Conservation (phyloP, 805 yeast species). For the Candida xiaguanensis region DNA sequence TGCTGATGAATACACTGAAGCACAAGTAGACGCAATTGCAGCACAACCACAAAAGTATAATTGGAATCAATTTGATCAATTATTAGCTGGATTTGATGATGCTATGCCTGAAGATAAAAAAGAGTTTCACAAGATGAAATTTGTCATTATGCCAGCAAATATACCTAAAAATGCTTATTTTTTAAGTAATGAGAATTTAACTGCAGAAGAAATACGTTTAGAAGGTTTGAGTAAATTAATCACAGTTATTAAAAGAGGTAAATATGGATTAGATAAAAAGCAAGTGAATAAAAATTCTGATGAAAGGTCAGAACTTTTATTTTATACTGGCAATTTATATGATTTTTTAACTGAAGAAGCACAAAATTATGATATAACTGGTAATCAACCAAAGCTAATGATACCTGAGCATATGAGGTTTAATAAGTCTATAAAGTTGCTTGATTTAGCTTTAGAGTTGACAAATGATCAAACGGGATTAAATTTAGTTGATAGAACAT, state of each 20-base stretch:
- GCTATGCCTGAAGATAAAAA: conserved; percentile 52
- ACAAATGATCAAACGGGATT: conserved; percentile 64
- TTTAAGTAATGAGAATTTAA: conserved; percentile 56
- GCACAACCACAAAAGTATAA: conserved; percentile 56
- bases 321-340: conserved; percentile 83
- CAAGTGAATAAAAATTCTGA: conserved; percentile 22
- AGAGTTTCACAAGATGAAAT: conserved; percentile 65
- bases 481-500: conserved; percentile 69
- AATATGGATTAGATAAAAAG: conserved; percentile 26
- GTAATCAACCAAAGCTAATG: conserved; percentile 33
- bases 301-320: conserved; percentile 72
- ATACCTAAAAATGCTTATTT: conserved; percentile 52
- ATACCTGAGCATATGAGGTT: conserved; percentile 36
- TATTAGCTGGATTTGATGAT: conserved; percentile 87
- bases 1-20: conserved; percentile 59
- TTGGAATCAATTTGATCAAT: conserved; percentile 92
- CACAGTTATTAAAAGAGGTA: conserved; percentile 56
- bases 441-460: conserved; percentile 58
- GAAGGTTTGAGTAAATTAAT: conserved; percentile 80
- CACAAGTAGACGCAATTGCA: conserved; percentile 54
- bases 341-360: conserved; percentile 53
- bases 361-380: conserved; percentile 37
- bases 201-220: conserved; percentile 84
- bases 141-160: conserved; percentile 80
- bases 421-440: conserved; percentile 46